Evolutionary conservation across 441 rosid genomes (phyloP), one percentile per base, ranked within the genome.

Genomic region (Arabidopsis lyrata): DNA sequence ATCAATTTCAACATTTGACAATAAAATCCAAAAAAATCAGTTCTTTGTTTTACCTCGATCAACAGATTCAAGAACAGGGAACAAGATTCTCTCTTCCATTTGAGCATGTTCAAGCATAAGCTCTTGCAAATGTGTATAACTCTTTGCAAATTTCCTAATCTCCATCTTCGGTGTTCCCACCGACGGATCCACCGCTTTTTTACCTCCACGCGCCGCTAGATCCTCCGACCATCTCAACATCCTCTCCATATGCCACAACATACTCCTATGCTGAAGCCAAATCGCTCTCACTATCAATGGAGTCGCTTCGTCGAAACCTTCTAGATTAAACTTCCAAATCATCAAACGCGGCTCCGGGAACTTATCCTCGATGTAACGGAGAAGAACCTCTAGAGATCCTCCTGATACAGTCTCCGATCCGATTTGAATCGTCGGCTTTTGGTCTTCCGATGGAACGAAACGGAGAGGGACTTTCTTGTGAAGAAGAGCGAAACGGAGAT

Each of bases 61-160:
- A 67, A 87, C 88, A 66, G 53, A 73, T 63, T 86, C 87, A 4
- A 90, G 80, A 15, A 85, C 35, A 8, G 91, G 96, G 65, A 90
- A 90, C 16, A 90, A 70, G 42, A 86, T 74, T 68, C 81, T 81
- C 85, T 90, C 96, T 79, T 90, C 93, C 96, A 90, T 88, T 63
- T 85, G 96, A 66, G 93, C 96, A 70, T 90, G 93, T 44, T 88
- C 96, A n/a, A 90, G 34, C 96, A 90, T 79, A 18, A 90, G 14
- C 78, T 90, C 93, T 31, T 81, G 82, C 63, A 90, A 35, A 81
- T 74, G 77, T 0, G 85, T 61, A 34, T 88, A 87, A 59, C 85
- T 82, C 77, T 81, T 81, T 1, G 67, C 84, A 9, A 88, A 88
- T 66, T 90, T 86, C 68, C 71, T 82, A n/a, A 86, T 74, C 87